Evolutionary conservation across 2,329 filamentous ascomycete species (phyloP).

Genomic region (Pyrenochaeta sp.): DNA sequence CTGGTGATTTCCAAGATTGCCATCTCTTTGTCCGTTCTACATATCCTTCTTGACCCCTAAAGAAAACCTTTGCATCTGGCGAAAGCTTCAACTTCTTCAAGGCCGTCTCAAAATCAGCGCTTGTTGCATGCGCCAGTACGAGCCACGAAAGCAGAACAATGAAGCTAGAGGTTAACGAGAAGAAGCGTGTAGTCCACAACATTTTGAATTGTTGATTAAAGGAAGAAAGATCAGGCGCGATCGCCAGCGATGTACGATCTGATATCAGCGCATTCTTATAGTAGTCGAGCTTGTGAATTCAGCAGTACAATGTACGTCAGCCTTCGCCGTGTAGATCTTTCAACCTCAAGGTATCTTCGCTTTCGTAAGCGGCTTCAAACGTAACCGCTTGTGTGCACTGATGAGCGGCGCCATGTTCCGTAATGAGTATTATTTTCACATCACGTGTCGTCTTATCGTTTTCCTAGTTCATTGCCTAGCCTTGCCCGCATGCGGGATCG

Average conservation of each 20-base stretch:
- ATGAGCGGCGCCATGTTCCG: too few species aligned
- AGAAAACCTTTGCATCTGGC: slow-evolving; percentile 2
- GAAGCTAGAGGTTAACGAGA: background rate
- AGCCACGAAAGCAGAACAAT: background rate
- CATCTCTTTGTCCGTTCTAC: slow-evolving; percentile 9
- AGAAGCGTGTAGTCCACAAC: background rate
- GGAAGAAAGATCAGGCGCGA: background rate
- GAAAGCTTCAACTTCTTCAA: slow-evolving; percentile 5
- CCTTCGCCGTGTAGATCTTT: background rate
- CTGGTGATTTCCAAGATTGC: slow-evolving; percentile 13
- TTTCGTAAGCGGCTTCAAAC: background rate
- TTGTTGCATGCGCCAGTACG: background rate
- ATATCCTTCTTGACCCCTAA: slow-evolving; percentile 6
- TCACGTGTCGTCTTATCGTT: too few species aligned
- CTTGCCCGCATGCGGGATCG: background rate
- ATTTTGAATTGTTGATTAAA: background rate
- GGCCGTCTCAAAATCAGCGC: background rate
- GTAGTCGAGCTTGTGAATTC: background rate
- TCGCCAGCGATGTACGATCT: background rate
- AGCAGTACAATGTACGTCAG: background rate
- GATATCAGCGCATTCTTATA: background rate
- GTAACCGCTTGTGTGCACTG: too few species aligned
- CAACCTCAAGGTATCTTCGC: background rate
- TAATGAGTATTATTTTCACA: too few species aligned
- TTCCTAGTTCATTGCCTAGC: too few species aligned